Evolutionary conservation across 192 early-diverging fungal species (phyloP), one percentile per base, ranked within the genome.

Genomic region (Coemansia sp.): DNA sequence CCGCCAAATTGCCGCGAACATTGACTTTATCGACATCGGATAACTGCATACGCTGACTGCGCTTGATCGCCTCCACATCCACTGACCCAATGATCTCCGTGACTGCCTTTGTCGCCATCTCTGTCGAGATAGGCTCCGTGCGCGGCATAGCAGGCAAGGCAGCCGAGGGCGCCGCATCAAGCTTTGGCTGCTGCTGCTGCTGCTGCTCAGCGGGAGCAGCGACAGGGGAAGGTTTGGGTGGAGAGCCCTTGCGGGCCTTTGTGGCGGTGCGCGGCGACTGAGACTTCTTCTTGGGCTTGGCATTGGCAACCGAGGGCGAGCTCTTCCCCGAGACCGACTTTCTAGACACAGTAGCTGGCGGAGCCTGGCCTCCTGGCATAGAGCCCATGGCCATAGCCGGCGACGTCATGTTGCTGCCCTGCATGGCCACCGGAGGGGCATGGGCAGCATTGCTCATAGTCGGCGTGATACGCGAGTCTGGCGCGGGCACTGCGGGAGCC

Each of bases 211-310:
- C 14, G 1, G 50, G 20, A 9, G 34, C 48, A 3, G 62, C 24
- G 0, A 46, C 31, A 3, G 63, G 3, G 23, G 38, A 40, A 43
- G 63, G 9, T 20, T 43, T 60, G 1, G 51, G 59, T 14, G 53
- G 69, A 16, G 77, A 33, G 34, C 43, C 63, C 63, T 71, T 80
- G 40, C 72, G 77, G 8, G 72, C 10, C 66, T 80, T 80, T 20
- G 77, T 31, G 3, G 67, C 35, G 1, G 77, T 72, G 39, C 69
- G 69, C 10, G 78, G 78, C n/a, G 78, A 75, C 57, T 75, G 73
- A 2, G 78, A 75, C 62, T 81, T 81, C 46, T 80, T 80, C 43
- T 80, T 80, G 11, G 67, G 60, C 59, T 74, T 79, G 18, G 71
- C 24, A 16, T 62, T 67, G 16, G 33, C 56, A 14, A 71, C 72